These are phyloP conservation scores for Penicillium sp. DNA, from an alignment of 2,329 filamentous ascomycete genomes.

Conservation along the genomic window DNA sequence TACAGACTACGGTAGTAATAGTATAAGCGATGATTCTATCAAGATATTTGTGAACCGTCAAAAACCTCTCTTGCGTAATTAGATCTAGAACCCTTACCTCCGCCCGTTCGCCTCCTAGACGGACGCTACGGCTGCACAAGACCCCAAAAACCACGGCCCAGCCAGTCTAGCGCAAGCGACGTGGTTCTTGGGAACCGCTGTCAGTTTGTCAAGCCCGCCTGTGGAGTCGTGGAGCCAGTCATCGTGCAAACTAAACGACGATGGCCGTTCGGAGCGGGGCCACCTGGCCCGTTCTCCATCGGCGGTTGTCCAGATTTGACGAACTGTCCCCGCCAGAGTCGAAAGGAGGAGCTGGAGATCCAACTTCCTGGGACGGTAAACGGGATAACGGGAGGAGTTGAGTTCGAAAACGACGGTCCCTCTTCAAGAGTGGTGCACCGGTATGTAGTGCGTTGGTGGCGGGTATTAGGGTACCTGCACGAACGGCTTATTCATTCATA, in stretches of 20 bases:
- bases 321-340: slow-evolving; percentile 1
- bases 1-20: no score
- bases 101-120: neutral
- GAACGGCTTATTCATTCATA: no score
- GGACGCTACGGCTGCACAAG: neutral
- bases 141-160: neutral
- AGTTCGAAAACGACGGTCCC: neutral
- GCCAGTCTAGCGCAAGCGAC: slow-evolving; percentile 3
- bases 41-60: neutral
- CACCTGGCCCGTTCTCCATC: slow-evolving; percentile 13
- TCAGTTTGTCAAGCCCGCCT: slow-evolving; percentile 7
- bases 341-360: neutral
- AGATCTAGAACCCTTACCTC: slow-evolving; percentile 3
- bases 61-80: neutral
- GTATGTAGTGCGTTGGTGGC: neutral
- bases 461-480: neutral
- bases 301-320: slow-evolving; percentile 11
- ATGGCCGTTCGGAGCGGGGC: slow-evolving; percentile 13
- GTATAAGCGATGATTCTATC: neutral
- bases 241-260: slow-evolving; percentile 1
- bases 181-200: slow-evolving; percentile 19
- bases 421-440: neutral
- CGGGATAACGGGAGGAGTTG: neutral
- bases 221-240: slow-evolving; percentile 4
- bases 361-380: neutral